Percentiles rank a stretch among this genome's conserved stretches.
These are phyloP conservation scores for Psidium friedrichsthalianum DNA, from an alignment of 345 rosid species.

Conservation along the genomic window DNA sequence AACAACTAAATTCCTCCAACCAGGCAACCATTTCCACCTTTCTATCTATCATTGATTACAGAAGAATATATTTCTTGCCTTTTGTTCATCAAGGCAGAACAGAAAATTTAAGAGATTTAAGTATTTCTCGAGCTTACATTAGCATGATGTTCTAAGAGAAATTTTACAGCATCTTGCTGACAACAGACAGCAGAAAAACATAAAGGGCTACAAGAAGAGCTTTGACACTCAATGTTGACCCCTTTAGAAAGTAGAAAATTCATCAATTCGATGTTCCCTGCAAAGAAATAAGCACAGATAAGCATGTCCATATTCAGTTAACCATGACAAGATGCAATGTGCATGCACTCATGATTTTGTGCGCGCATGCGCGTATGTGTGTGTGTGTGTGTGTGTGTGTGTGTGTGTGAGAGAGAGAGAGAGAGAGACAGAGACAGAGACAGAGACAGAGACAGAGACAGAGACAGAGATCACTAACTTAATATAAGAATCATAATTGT, in stretches of 20 bases:
- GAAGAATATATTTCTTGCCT: conserved; percentile 1
- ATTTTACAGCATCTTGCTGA: conserved; percentile 56
- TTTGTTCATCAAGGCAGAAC: neutral
- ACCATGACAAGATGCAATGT: neutral
- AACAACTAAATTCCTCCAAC: neutral
- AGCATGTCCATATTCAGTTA: neutral
- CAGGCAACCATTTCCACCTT: neutral
- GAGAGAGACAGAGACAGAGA: too few relatives aligned
- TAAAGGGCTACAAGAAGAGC: conserved; percentile 82
- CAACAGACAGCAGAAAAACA: conserved; percentile 83
- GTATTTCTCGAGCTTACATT: conserved; percentile 15
- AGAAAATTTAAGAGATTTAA: neutral
- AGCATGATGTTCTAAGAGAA: conserved; percentile 63
- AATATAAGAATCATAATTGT: too few relatives aligned
- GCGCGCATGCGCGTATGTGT: too few relatives aligned
- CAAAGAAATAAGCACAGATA: too few relatives aligned
- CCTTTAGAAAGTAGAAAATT: conserved; percentile 49
- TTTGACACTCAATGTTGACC: conserved; percentile 52
- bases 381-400: too few relatives aligned
- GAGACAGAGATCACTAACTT: too few relatives aligned
- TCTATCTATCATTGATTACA: neutral
- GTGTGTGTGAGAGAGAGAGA: too few relatives aligned
- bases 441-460: too few relatives aligned
- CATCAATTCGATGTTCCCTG: conserved; percentile 67
- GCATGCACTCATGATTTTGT: neutral